Conservation (phyloP, 495 filamentous ascomycete genomes). For the Haplographium delicatum region DNA sequence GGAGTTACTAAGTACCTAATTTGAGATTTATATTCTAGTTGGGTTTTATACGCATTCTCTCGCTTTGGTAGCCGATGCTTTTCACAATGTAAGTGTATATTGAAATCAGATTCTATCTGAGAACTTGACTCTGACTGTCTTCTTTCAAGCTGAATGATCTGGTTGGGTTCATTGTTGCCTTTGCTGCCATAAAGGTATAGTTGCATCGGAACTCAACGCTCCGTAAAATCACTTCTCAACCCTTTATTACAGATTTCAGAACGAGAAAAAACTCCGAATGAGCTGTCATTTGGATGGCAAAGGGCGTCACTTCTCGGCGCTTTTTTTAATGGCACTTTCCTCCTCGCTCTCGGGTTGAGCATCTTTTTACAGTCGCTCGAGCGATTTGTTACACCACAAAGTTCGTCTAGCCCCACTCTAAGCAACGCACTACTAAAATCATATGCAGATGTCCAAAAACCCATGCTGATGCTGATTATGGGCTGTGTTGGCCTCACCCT, state of each 20-base stretch:
- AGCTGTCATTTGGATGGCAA: conserved; percentile 67
- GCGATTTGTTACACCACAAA: conserved; percentile 57
- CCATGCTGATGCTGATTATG: conserved; percentile 71
- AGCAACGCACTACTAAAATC: not conserved
- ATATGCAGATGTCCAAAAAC: conserved; percentile 64
- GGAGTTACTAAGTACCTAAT: not conserved
- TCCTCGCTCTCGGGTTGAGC: conserved; percentile 83
- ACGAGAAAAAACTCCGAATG: conserved; percentile 32
- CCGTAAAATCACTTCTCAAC: no score
- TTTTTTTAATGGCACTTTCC: conserved; percentile 93
- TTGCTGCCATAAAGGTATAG: conserved; percentile 73
- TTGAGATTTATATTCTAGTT: no score
- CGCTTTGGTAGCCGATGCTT: conserved; percentile 88
- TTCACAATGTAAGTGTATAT: conserved; percentile 82
- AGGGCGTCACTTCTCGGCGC: conserved; percentile 86
- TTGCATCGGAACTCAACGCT: not conserved
- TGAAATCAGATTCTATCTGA: not conserved
- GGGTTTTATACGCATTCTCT: conserved; percentile 85
- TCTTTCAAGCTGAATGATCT: conserved; percentile 78
- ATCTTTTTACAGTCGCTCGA: conserved; percentile 92
- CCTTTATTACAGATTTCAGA: conserved; percentile 37
- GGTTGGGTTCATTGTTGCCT: conserved; percentile 74
- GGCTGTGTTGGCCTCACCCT: conserved; percentile 75
- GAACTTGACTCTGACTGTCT: not conserved
- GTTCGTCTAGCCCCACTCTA: conserved; percentile 12